Evolutionary conservation across 2,329 filamentous ascomycete genomes (phyloP).

Genomic region (Nemania sp.): DNA sequence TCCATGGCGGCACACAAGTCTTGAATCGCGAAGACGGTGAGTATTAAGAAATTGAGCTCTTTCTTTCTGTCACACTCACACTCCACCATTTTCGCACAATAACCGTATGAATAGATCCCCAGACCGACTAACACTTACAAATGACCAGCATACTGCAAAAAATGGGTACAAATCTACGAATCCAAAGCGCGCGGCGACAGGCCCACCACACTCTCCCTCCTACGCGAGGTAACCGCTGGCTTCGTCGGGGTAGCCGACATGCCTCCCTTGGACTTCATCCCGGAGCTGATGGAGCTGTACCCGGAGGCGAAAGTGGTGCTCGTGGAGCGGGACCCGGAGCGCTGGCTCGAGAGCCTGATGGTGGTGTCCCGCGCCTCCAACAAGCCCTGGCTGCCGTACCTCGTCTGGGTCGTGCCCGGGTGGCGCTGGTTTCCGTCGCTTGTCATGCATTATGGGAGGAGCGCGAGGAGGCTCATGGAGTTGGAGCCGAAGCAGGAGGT

Average conservation of each 20-base stretch:
- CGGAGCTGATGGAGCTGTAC: slow-evolving; percentile 52
- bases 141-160: slow-evolving; percentile 20
- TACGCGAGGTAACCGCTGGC: slow-evolving; percentile 45
- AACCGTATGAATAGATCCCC: too few relatives aligned
- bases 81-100: too few relatives aligned
- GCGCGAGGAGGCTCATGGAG: slow-evolving; percentile 8
- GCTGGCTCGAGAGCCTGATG: slow-evolving; percentile 42
- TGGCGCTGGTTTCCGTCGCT: slow-evolving; percentile 23
- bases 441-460: slow-evolving; percentile 3
- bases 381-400: slow-evolving; percentile 24
- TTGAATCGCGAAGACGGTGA: slow-evolving; percentile 43
- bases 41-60: too few relatives aligned
- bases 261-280: slow-evolving; percentile 46
- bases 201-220: slow-evolving; percentile 35
- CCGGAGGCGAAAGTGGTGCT: slow-evolving; percentile 53
- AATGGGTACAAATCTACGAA: slow-evolving; percentile 22
- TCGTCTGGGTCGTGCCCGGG: slow-evolving; percentile 22
- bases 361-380: slow-evolving; percentile 24
- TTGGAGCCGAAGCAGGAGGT: slow-evolving; percentile 11
- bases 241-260: slow-evolving; percentile 52
- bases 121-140: neutral
- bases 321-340: slow-evolving; percentile 42
- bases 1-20: slow-evolving; percentile 51
- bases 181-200: slow-evolving; percentile 30
- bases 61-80: neutral